phyloP scores from a whole-genome alignment of 192 early-diverging fungal species.

The Gamsiella multidivaricata region DNA sequence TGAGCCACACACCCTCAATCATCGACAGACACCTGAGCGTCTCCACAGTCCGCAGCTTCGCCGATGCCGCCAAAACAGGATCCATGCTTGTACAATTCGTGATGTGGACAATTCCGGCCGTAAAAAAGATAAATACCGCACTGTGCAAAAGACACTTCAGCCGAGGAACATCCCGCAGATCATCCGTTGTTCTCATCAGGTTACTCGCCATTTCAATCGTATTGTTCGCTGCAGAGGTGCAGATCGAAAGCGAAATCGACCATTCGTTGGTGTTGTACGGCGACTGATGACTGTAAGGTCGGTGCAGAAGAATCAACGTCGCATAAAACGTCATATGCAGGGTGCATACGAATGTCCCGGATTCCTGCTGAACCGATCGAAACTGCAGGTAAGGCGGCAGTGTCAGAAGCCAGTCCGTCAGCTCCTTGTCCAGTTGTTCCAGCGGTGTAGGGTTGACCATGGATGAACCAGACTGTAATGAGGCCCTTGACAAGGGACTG shows the following conservation, averaged over 20 bases:
- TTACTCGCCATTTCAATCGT: slow-evolving; percentile 54
- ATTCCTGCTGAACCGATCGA: slow-evolving; percentile 51
- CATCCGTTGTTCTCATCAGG: slow-evolving; percentile 40
- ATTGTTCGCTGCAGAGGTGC: slow-evolving; percentile 55
- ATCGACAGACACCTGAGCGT: slow-evolving; percentile 41
- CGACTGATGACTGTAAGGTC: slow-evolving; percentile 58
- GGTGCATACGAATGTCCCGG: slow-evolving; percentile 48
- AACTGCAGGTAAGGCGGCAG: slow-evolving; percentile 66
- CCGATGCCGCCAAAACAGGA: slow-evolving; percentile 41
- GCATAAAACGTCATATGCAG: slow-evolving; percentile 67
- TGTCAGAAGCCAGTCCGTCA: slow-evolving; percentile 58
- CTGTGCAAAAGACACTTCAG: slow-evolving; percentile 36
- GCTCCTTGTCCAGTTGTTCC: slow-evolving; percentile 57
- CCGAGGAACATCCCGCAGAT: slow-evolving; percentile 27
- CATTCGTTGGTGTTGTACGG: slow-evolving; percentile 21
- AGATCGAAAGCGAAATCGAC: slow-evolving; percentile 50
- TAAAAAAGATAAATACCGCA: slow-evolving; percentile 54
- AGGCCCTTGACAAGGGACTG: slow-evolving; percentile 41
- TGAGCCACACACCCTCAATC: slow-evolving; percentile 49
- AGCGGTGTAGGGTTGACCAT: slow-evolving; percentile 57
- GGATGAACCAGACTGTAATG: slow-evolving; percentile 16
- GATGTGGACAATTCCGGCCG: slow-evolving; percentile 54
- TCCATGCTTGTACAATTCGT: slow-evolving; percentile 51
- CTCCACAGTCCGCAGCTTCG: slow-evolving; percentile 50
- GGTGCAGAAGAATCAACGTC: slow-evolving; percentile 64